Evolutionary conservation across 306 rosid species (phyloP), one percentile per base, ranked within the genome.

Genomic region (Medicago truncatula): DNA sequence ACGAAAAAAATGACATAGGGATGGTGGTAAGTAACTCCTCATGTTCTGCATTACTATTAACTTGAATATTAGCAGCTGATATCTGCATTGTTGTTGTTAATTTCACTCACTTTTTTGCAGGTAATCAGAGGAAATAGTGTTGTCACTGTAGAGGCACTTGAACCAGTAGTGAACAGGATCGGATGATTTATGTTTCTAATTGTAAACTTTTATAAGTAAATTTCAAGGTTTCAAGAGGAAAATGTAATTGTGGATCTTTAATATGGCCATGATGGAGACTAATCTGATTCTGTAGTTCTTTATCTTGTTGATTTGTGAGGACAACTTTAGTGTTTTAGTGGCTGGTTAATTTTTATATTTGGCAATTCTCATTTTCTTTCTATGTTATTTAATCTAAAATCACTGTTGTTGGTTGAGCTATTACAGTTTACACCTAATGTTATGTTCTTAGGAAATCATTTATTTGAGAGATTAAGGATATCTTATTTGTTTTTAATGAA

Each of bases 71-170:
- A 23, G 28, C 28, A 50, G 14, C 21, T 23, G n/a, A n/a, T n/a
- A n/a, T n/a, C n/a, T n/a, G n/a, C n/a, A n/a, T n/a, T n/a, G n/a
- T n/a, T n/a, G n/a, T n/a, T n/a, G 13, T 39, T 75, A 53, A n/a
- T 67, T 36, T 65, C 20, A n/a, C 40, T 56, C 60, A 0, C 61
- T 58, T 69, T 74, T 38, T 70, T 84, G 82, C 96, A 94, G 97
- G 98, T 94, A 56, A 86, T 94, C 54, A 81, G 98, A 73, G 98
- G 98, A 78, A 94, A 94, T 46, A 91, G 98, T 59, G 96, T 94
- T 64, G 98, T 94, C 72, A 94, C 98, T 4, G 96, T 94, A 69
- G 97, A 94, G 83, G 98, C 98, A 7, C 97, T 94, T 46, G 98
- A 94, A 76, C 98, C 98, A 0, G 98, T 94, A 0, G 98, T 94